These are phyloP conservation scores for Sambucus nigra DNA, from an alignment of 129 eudicot species.

Conservation along the genomic window DNA sequence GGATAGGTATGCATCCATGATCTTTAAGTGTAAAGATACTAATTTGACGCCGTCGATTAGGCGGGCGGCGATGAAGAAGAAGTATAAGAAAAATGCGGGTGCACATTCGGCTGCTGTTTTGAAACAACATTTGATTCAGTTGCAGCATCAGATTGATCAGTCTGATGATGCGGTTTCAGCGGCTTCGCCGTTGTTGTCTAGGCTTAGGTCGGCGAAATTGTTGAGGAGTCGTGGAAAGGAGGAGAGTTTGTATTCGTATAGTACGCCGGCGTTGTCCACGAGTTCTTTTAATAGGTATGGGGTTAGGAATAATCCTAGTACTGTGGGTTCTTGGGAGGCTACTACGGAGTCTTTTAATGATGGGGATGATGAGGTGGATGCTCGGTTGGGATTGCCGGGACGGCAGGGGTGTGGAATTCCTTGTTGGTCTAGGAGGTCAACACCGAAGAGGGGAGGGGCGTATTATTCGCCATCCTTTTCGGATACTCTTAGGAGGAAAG, in stretches of 20 bases:
- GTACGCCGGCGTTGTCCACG: conserved; percentile 88
- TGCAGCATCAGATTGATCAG: conserved; percentile 43
- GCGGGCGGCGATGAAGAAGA: conserved; percentile 40
- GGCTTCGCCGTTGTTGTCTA: conserved; percentile 61
- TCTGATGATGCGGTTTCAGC: conserved; percentile 51
- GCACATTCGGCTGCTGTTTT: conserved; percentile 30
- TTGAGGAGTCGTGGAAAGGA: conserved; percentile 52
- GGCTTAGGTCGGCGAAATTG: conserved; percentile 48
- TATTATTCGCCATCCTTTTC: conserved; percentile 81
- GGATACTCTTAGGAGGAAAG: conserved; percentile 74
- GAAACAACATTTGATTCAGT: conserved; percentile 28
- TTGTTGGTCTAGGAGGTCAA: conserved; percentile 87
- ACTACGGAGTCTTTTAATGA: conserved; percentile 54
- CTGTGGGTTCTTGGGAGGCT: conserved; percentile 89
- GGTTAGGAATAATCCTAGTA: conserved; percentile 54
- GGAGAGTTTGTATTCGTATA: conserved; percentile 63
- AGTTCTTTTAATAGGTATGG: conserved; percentile 51
- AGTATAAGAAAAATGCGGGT: conserved; percentile 38
- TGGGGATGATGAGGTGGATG: conserved; percentile 62
- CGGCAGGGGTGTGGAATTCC: conserved; percentile 93
- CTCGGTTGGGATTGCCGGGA: conserved; percentile 60
- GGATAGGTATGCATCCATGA: conserved; percentile 38
- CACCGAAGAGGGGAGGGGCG: conserved; percentile 53
- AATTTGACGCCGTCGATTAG: conserved; percentile 34
- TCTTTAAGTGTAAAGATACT: conserved; percentile 37